Evolutionary conservation across 192 early-diverging fungal species (phyloP), one percentile per base, ranked within the genome.

Genomic region (Chytriomyces confervae): DNA sequence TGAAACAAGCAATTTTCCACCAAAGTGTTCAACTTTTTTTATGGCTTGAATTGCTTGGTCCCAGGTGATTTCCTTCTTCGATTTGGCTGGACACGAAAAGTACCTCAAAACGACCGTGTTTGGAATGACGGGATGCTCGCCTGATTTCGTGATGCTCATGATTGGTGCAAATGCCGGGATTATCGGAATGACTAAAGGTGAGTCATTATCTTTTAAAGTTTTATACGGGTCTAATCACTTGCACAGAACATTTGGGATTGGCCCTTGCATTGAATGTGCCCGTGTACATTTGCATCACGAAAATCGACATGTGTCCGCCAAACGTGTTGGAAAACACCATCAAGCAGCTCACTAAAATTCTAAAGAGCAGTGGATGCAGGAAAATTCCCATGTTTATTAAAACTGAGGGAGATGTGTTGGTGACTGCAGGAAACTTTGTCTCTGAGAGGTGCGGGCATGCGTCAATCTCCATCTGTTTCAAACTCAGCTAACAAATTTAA

Each of bases 261-360:
- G 92, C 94, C 0, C 82, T 94, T 0, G 93, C 94, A 46, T 81
- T 98, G n/a, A 80, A 87, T 10, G 86, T 95, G 23, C 96, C 95
- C 16, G 89, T 96, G 1, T 93, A 93, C 79, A 91, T 96, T 10
- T 89, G 91, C 6, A 84, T 98, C 24, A 96, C 95, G 50, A 98
- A 96, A 78, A 95, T 95, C 85, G 95, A 96, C 77, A 95, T 95
- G 93, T 95, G 94, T 68, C 96, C 96, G 50, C 79, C 88, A 0
- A 92, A 93, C 75, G 90, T 97, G 6, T 85, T 96, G 61, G 94
- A 93, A 60, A 82, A 85, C 61, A 97, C 95, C 10, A 85, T 97
- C 29, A 92, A 91, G 74, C 93, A 96, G 81, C 76, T 97, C 65
- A 88, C 85, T 45, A 91, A 93, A 79, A 91, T 97, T 43, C 77